Percentiles rank a stretch among this genome's conserved stretches.
Evolutionary conservation across 2,329 filamentous ascomycete species (phyloP).

Genomic region (Cladosporium oxysporum): DNA sequence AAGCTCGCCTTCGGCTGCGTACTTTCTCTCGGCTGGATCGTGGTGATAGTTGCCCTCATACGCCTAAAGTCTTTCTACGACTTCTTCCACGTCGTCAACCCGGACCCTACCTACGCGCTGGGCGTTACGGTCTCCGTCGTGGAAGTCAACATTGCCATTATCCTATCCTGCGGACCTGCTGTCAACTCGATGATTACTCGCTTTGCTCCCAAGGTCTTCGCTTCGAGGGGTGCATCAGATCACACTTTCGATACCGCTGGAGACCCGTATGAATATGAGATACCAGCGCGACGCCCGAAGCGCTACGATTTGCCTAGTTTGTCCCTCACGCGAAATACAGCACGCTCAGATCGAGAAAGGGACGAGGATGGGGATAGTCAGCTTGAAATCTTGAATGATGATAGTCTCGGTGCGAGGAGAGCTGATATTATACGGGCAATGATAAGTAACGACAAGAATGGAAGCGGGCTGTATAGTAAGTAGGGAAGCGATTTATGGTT

Average conservation of each 20-base stretch:
- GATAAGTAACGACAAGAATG: not conserved
- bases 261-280: slow-evolving; percentile 8
- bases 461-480: not conserved
- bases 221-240: not conserved
- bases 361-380: not conserved
- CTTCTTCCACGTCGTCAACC: slow-evolving; percentile 38
- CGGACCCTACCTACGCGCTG: slow-evolving; percentile 39
- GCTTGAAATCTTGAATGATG: not conserved
- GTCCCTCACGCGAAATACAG: not conserved
- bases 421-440: not conserved
- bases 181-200: slow-evolving; percentile 49
- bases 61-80: slow-evolving; percentile 44
- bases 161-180: slow-evolving; percentile 57
- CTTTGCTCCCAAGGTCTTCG: slow-evolving; percentile 36
- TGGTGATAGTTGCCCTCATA: slow-evolving; percentile 30
- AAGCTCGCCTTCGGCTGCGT: slow-evolving; percentile 38
- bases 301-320: not conserved
- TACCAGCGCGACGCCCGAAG: not conserved
- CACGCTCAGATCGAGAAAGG: not conserved
- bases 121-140: slow-evolving; percentile 41
- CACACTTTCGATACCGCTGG: not conserved
- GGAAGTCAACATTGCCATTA: slow-evolving; percentile 50
- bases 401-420: not conserved
- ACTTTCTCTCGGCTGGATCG: slow-evolving; percentile 37
- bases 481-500: not conserved